Percentiles rank a stretch among this genome's conserved stretches.
Evolutionary conservation across 352 stramenopile genomes (phyloP).

Genomic region (Globisporangium heterothallicum): DNA sequence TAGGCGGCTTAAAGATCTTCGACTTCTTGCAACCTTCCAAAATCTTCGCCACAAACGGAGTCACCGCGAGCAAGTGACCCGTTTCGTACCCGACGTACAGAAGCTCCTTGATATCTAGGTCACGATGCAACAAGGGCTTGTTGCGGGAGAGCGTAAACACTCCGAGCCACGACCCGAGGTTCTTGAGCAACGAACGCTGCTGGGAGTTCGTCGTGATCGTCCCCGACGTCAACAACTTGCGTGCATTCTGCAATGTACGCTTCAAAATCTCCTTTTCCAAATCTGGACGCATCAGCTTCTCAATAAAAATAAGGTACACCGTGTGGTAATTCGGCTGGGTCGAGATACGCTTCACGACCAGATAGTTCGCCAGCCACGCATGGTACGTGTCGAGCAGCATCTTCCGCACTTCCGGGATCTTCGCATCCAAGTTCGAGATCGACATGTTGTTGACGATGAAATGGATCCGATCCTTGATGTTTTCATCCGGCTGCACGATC

Average conservation of each 20-base stretch:
- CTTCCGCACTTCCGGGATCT: slow-evolving; percentile 94
- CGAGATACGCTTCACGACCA: slow-evolving; percentile 98
- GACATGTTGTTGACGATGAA: slow-evolving; percentile 99
- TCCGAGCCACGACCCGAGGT: slow-evolving; percentile 97
- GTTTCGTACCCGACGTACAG: slow-evolving; percentile 95
- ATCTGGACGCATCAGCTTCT: slow-evolving; percentile 92
- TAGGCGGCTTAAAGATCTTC: slow-evolving; percentile 97
- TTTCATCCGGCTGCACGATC: slow-evolving; percentile 71
- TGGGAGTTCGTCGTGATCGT: slow-evolving; percentile 98
- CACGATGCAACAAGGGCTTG: slow-evolving; percentile 95
- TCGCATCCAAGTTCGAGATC: slow-evolving; percentile 95
- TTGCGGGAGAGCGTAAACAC: slow-evolving; percentile 98
- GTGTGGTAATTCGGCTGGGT: slow-evolving; percentile 98
- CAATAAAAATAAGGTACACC: slow-evolving; percentile 97
- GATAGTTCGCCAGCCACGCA: slow-evolving; percentile 97
- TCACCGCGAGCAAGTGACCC: slow-evolving; percentile 97
- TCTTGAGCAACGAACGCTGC: slow-evolving; percentile 98
- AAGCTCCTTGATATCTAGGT: slow-evolving; percentile 98
- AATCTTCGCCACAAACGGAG: slow-evolving; percentile 98
- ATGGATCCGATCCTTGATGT: slow-evolving; percentile 95
- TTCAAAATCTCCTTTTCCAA: slow-evolving; percentile 94
- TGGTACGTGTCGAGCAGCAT: slow-evolving; percentile 93
- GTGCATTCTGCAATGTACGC: slow-evolving; percentile 93
- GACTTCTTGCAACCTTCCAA: slow-evolving; percentile 97
- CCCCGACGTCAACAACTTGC: slow-evolving; percentile 94